Conservation (phyloP, 306 rosid genomes). For the Fagus crenata region DNA sequence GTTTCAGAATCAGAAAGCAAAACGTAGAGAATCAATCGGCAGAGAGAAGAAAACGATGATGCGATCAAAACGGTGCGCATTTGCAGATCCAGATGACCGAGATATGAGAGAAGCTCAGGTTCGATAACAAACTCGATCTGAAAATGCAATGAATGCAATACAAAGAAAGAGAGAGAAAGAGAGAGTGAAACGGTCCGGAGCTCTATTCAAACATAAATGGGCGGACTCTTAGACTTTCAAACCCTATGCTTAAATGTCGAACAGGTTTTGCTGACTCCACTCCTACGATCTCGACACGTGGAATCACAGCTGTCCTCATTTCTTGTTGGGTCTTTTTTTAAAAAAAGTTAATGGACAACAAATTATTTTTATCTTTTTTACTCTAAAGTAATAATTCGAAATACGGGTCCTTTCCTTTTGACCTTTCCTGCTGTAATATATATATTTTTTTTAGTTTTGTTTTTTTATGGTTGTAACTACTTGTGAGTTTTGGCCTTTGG, state of each 20-base stretch:
- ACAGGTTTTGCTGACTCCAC: slow-evolving; percentile 25
- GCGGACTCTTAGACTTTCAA: slow-evolving; percentile 63
- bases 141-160: slow-evolving; percentile 1
- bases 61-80: slow-evolving; percentile 33
- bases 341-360: slow-evolving; percentile 35
- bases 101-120: slow-evolving; percentile 6
- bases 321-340: not conserved
- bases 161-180: slow-evolving; percentile 7
- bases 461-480: too few relatives aligned
- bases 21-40: slow-evolving; percentile 17
- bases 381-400: too few relatives aligned
- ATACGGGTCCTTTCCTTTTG: too few relatives aligned
- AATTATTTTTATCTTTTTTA: not conserved
- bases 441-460: too few relatives aligned
- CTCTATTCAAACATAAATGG: slow-evolving; percentile 74
- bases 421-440: too few relatives aligned
- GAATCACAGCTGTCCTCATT: not conserved
- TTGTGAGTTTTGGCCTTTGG: too few relatives aligned
- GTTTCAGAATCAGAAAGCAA: slow-evolving; percentile 28
- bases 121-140: slow-evolving; percentile 29
- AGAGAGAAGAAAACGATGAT: not conserved
- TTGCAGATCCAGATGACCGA: slow-evolving; percentile 43
- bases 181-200: slow-evolving; percentile 44
- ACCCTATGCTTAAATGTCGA: slow-evolving; percentile 55
- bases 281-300: slow-evolving; percentile 34